Base-by-base conservation (phyloP, 192 early-diverging fungal genomes). In the Chytriomyces confervae region DNA sequence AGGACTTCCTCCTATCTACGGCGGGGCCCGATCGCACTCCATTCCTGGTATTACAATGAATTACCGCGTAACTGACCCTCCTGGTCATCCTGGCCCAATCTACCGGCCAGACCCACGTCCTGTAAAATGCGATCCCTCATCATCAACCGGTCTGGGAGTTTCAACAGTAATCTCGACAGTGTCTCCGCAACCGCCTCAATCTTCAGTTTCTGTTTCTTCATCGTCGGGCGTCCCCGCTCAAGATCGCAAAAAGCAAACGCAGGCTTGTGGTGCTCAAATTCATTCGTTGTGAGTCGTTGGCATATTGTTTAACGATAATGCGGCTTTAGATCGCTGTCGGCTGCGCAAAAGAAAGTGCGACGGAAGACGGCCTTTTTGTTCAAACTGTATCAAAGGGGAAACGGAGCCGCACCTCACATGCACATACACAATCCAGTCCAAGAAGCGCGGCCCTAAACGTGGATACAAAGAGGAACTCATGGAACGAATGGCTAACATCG, bases 291-390 rank as follows among this genome's bases (percentile, higher is more conserved):
- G 13, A 13, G 13, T 57, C 53, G 16, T 57, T 57, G 16, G 16
- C 53, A 3, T 20, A 13, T 57, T 57, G 13, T 20, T 20, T 57
- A 13, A 57, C 20, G 53, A 2, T n/a, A 57, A 57, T 57, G 36
- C 53, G 53, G 53, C 3, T 57, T 53, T 18, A 78, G 88, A 85
- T 6, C 82, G 80, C 47, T 89, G 88, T 49, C 79, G 86, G 29
- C 69, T 80, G 69, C 84, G 84, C 45, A 89, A 89, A 80, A 78
- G 86, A 57, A 86, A 86, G 36, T 89, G 88, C 66, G 84, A 89
- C 53, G 88, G 86, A 61, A 64, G 66, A 11, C 79, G 83, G 70
- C 88, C 88, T 11, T 68, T 79, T 7, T 89, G 87, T 49, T 67
- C 70, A 53, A 86, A 89, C 79, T 89, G 87, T 76, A 49, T 80